Percentiles rank a stretch among this genome's conserved stretches.
Evolutionary conservation across 768 basidiomycete species (phyloP).

Genomic region (Candolleomyces efflorescens): DNA sequence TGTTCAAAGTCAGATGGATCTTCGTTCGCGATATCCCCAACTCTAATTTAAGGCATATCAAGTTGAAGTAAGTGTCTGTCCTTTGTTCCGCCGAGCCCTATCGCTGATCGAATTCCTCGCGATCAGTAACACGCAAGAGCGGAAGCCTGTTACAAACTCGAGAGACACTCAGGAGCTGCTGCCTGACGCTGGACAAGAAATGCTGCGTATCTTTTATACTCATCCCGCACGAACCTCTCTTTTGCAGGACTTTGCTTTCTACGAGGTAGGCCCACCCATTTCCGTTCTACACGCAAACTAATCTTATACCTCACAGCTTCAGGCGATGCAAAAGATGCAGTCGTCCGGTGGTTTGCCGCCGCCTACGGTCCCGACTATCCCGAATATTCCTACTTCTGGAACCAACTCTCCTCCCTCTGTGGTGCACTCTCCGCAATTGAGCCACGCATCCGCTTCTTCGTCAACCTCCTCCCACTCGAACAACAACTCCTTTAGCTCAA

Average conservation of each 20-base stretch:
- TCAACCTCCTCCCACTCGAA: conserved; percentile 43
- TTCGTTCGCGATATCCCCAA: conserved; percentile 96
- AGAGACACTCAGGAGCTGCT: conserved; percentile 96
- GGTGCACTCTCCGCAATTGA: conserved; percentile 37
- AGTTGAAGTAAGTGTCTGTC: conserved; percentile 57
- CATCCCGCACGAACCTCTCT: conserved; percentile 92
- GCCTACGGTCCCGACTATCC: conserved; percentile 34
- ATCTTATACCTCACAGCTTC: conserved; percentile 46
- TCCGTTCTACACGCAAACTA: background rate
- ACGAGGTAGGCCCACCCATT: conserved; percentile 56
- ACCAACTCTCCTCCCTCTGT: conserved; percentile 36
- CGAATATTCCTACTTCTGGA: conserved; percentile 14
- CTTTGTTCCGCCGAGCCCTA: background rate
- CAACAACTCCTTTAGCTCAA: conserved; percentile 35
- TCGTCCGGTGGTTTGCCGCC: conserved; percentile 22
- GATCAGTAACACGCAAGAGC: conserved; percentile 89
- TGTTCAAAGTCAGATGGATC: conserved; percentile 97
- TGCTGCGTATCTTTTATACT: conserved; percentile 91
- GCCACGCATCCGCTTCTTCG: conserved; percentile 27
- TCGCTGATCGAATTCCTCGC: conserved; percentile 11
- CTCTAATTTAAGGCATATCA: conserved; percentile 83
- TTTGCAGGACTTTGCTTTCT: conserved; percentile 90
- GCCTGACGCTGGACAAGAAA: conserved; percentile 94
- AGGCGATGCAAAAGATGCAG: conserved; percentile 77
- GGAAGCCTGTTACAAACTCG: conserved; percentile 97